phyloP scores from a whole-genome alignment of 345 rosid species.

The Eutrema heterophyllum region DNA sequence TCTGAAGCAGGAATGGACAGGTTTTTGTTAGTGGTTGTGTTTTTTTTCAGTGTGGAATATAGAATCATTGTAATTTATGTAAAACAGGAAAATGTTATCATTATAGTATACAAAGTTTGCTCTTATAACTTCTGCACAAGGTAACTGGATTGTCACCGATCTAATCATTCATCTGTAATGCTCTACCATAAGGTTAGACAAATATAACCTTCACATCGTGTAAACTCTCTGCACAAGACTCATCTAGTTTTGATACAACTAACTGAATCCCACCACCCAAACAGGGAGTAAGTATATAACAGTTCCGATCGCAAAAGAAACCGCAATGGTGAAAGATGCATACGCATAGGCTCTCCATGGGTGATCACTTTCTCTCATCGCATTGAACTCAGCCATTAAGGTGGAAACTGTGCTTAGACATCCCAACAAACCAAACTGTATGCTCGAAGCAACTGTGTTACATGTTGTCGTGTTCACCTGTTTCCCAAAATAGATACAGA shows the following conservation, averaged over 20 bases:
- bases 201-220: not conserved
- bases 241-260: not conserved
- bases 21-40: slow-evolving; percentile 21
- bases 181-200: not conserved
- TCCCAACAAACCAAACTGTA: slow-evolving; percentile 80
- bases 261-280: slow-evolving; percentile 39
- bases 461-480: slow-evolving; percentile 56
- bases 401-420: slow-evolving; percentile 91
- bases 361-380: slow-evolving; percentile 64
- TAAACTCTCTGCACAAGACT: slow-evolving; percentile 5
- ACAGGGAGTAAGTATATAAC: slow-evolving; percentile 55
- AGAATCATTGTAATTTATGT: not conserved
- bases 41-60: slow-evolving; percentile 16
- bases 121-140: slow-evolving; percentile 10
- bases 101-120: slow-evolving; percentile 19
- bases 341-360: slow-evolving; percentile 81
- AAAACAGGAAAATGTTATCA: not conserved
- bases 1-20: slow-evolving; percentile 26
- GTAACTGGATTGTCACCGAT: not conserved
- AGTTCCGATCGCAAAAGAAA: slow-evolving; percentile 53
- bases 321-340: slow-evolving; percentile 39
- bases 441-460: slow-evolving; percentile 43
- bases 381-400: slow-evolving; percentile 80
- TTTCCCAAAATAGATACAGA: slow-evolving; percentile 3
- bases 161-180: not conserved